Percentiles rank a stretch among this genome's conserved stretches.
Evolutionary conservation across 345 rosid species (phyloP).

Genomic region (Hibiscus mutabilis): DNA sequence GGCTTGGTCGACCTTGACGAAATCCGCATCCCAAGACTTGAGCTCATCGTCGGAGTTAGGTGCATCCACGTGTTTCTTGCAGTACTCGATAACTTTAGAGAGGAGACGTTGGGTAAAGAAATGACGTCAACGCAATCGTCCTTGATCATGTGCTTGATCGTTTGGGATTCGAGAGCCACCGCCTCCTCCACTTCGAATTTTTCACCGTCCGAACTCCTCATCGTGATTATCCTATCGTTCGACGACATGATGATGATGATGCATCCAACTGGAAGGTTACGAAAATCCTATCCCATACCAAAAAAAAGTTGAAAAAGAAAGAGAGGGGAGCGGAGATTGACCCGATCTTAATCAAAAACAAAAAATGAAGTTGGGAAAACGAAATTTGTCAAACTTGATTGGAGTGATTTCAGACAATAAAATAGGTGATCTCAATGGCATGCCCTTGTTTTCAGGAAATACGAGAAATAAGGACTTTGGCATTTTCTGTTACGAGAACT

Average conservation of each 20-base stretch:
- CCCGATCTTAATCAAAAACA: not conserved
- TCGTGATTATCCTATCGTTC: constrained; percentile 28
- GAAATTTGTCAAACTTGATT: not conserved
- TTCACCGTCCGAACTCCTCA: constrained; percentile 56
- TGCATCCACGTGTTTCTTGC: constrained; percentile 58
- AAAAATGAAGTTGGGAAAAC: not conserved
- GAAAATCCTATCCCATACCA: not conserved
- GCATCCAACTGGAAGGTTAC: not conserved
- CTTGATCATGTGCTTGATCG: constrained; percentile 63
- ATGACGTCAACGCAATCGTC: constrained; percentile 50
- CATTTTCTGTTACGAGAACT: too few relatives aligned
- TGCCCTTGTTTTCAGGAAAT: not conserved
- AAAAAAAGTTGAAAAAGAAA: not conserved
- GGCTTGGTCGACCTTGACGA: constrained; percentile 51
- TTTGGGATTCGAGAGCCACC: constrained; percentile 55
- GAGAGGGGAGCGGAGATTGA: too few relatives aligned
- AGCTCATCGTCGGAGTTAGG: constrained; percentile 28
- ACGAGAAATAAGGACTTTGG: not conserved
- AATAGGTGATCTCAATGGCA: not conserved
- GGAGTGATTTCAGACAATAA: not conserved
- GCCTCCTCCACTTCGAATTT: constrained; percentile 50
- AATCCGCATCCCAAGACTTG: constrained; percentile 48
- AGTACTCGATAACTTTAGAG: constrained; percentile 67
- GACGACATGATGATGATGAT: constrained; percentile 9
- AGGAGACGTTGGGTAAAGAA: constrained; percentile 66